These are phyloP conservation scores for Penicillium mononematosum DNA, from an alignment of 495 filamentous ascomycete species.

Conservation along the genomic window DNA sequence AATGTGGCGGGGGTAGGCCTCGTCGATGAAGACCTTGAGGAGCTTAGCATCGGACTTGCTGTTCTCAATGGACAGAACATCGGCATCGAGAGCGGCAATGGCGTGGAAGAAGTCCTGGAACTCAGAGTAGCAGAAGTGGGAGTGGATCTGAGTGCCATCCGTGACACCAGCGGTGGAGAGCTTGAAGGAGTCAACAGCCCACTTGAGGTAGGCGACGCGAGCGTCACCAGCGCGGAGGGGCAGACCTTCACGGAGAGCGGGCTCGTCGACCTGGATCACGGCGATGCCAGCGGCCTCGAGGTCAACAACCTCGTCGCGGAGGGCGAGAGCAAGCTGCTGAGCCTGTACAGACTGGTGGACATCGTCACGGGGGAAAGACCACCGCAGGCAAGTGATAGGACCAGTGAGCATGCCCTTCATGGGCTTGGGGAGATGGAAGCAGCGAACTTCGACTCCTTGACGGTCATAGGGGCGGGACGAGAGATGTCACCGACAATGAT, in stretches of 20 bases:
- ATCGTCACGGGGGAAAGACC: constrained; percentile 99
- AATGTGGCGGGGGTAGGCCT: constrained; percentile 95
- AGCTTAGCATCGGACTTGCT: constrained; percentile 99
- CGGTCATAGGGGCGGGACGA: constrained; percentile 93
- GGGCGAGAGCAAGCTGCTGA: constrained; percentile 95
- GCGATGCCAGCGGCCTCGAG: constrained; percentile 93
- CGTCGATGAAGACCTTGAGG: constrained; percentile 95
- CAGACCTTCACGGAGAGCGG: constrained; percentile 97
- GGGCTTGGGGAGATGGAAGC: constrained; percentile 92
- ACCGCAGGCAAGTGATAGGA: constrained; percentile 95
- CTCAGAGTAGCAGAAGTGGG: constrained; percentile 99
- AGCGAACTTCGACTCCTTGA: constrained; percentile 99
- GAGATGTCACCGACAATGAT: constrained; percentile 99
- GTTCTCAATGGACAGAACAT: constrained; percentile 99
- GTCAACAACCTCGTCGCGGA: constrained; percentile 97
- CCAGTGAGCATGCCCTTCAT: constrained; percentile 99
- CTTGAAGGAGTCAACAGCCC: constrained; percentile 96
- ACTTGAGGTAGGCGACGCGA: constrained; percentile 90
- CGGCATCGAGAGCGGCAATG: constrained; percentile 95
- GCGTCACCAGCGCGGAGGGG: constrained; percentile 88
- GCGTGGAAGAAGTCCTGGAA: constrained; percentile 99
- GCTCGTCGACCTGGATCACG: constrained; percentile 99
- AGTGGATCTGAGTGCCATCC: constrained; percentile 97
- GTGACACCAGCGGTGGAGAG: constrained; percentile 86
- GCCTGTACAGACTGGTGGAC: constrained; percentile 98